Base-by-base conservation (phyloP, 202 grass and related monocot species). In the Eragrostis tef region DNA sequence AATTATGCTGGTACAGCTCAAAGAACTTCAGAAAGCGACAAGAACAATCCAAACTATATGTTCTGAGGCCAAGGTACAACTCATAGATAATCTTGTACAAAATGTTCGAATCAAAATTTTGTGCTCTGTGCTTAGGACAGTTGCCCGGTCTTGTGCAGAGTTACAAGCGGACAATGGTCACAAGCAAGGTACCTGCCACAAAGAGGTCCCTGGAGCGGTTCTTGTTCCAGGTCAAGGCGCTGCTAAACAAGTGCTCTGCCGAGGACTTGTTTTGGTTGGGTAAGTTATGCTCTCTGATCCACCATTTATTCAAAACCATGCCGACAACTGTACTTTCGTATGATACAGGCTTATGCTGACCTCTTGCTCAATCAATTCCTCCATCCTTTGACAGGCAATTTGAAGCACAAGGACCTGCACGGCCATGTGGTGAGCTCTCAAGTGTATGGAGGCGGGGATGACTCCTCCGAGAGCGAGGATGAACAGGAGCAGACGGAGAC, bases 371-470 rank as follows among this genome's bases (percentile, higher is more conserved):
- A 56, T 20, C 19, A 19, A 78, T 59, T n/a, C 17, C 1, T 19
- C 48, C 11, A 27, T 65, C 73, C 62, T 34, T 19, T 83, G 11
- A 58, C 46, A 91, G 92, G 88, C 74, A 90, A 87, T 77, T 70
- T 97, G 84, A 97, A 89, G 63, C 94, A 94, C 86, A 94, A 91
- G 84, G 92, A 97, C 43, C 64, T 91, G 46, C 85, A 75, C 6
- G 92, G 94, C 7, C 88, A 92, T 60, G 87, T 90, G 78, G 88
- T 97, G 67, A 97, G 91, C 71, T 97, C 94, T 34, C 94, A 97
- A 42, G 85, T 86, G 36, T 97, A 97, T 5, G 81, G 80, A 26
- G 15, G 67, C 48, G 89, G 77, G 57, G 87, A 97, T 16, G 82
- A 59, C 9, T 59, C 56, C 19, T 9, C n/a, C 2, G 56, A 34